These are phyloP conservation scores for Talaromyces marneffei DNA, from an alignment of 2,329 filamentous ascomycete species.

Conservation along the genomic window DNA sequence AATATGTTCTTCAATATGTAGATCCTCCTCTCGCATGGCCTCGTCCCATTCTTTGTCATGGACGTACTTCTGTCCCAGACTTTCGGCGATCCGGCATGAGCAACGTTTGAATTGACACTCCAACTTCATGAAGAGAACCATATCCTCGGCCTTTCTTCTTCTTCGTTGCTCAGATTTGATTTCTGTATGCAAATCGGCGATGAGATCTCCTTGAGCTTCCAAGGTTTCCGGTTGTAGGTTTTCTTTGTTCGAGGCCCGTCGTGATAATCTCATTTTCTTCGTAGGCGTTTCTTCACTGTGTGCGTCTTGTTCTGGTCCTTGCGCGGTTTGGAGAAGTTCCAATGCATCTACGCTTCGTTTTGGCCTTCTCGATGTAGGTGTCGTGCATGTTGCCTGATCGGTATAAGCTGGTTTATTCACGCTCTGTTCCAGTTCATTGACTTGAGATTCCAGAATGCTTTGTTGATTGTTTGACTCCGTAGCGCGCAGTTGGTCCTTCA, in stretches of 20 bases:
- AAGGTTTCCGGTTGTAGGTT: constrained; percentile 21
- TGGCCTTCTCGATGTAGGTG: constrained; percentile 28
- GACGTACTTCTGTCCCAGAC: constrained; percentile 34
- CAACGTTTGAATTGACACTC: constrained; percentile 47
- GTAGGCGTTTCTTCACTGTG: constrained; percentile 27
- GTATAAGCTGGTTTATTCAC: constrained; percentile 18
- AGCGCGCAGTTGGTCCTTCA: constrained; percentile 38
- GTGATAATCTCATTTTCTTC: constrained; percentile 30
- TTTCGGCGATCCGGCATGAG: constrained; percentile 43
- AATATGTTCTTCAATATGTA: constrained; percentile 9
- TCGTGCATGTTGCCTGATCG: constrained; percentile 27
- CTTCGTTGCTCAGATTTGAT: constrained; percentile 47
- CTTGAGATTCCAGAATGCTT: constrained; percentile 28
- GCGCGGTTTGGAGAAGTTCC: constrained; percentile 20
- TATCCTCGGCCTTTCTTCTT: constrained; percentile 50
- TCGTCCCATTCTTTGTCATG: constrained; percentile 34
- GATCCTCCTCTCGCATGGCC: constrained; percentile 1
- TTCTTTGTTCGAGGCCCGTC: constrained; percentile 23
- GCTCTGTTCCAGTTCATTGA: constrained; percentile 25
- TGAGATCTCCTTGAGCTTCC: constrained; percentile 36
- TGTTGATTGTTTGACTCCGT: constrained; percentile 35
- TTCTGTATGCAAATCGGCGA: constrained; percentile 44
- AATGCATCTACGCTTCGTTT: constrained; percentile 30
- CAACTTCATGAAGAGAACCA: constrained; percentile 48
- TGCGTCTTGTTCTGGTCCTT: constrained; percentile 10